Evolutionary conservation across 2,329 filamentous ascomycete genomes (phyloP), one percentile per base, ranked within the genome.

Genomic region (Talaromyces sp.): DNA sequence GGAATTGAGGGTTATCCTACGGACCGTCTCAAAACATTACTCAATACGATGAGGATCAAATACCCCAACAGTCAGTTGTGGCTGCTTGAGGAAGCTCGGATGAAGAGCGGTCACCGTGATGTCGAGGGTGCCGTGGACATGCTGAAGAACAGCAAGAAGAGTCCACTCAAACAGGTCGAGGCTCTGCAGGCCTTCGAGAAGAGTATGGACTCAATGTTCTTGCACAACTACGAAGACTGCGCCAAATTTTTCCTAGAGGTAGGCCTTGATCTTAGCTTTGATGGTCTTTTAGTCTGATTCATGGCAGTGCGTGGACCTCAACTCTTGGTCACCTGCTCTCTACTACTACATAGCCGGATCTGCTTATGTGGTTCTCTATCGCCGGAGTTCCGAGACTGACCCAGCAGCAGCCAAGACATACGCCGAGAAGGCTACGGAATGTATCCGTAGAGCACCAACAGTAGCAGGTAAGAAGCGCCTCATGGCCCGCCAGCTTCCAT

Each of bases 311-410:
- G 80, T 91, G 11, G 87, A 90, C 61, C 82, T 95, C 61, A 97
- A 96, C 76, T 91, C 91, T 69, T 98, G 95, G 95, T 93, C 89
- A 62, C 92, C 92, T 59, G 87, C 88, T 0, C 75, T 98, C 60
- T 98, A 99, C 78, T 92, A 92, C 73, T 98, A 93, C 77, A 89
- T 96, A 67, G 89, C 90, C 1, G 95, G 88, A 7, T 83, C 84
- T 12, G 88, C 89, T 0, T 88, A 96, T 67, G 77, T 98, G 1
- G 91, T 95, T 70, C 81, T 92, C 5, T 98, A 97, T 76, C 86
- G 95, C 9, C 55, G 76, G 74, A 64, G 65, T 16, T 60, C 69
- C 18, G 40, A 61, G 21, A 67, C 66, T 14, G 72, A 76, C 35
- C 69, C 73, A 3, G 66, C 69, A 0, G 77, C 83, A 48, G 86